Evolutionary conservation across 2,329 filamentous ascomycete species (phyloP).

Genomic region (Fusarium cicatricum): DNA sequence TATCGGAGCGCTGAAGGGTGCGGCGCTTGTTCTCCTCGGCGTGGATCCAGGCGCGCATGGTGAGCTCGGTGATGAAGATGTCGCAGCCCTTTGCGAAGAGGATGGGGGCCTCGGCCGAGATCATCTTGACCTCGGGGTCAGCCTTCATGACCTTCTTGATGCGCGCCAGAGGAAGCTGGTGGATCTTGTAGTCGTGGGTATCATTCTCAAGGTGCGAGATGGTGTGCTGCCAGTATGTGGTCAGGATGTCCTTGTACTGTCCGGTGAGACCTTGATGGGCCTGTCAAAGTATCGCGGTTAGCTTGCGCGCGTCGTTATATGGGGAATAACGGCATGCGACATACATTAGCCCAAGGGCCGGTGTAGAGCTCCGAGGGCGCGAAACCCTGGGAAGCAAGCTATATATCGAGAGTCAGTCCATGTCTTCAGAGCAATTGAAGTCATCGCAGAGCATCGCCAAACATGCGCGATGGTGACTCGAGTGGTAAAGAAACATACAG

Average conservation of each 20-base stretch:
- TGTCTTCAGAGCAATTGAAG: slow-evolving; percentile 1
- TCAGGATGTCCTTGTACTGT: slow-evolving; percentile 95
- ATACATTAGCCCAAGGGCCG: slow-evolving; percentile 93
- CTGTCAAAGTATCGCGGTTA: slow-evolving; percentile 52
- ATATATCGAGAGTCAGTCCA: slow-evolving; percentile 29
- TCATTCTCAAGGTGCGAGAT: slow-evolving; percentile 95
- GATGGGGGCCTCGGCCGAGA: slow-evolving; percentile 96
- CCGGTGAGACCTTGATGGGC: slow-evolving; percentile 95
- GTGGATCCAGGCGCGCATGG: slow-evolving; percentile 99
- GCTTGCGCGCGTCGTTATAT: neutral
- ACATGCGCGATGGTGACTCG: neutral
- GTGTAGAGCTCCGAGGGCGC: slow-evolving; percentile 94
- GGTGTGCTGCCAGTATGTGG: slow-evolving; percentile 99
- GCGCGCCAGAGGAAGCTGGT: slow-evolving; percentile 93
- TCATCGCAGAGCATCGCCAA: neutral
- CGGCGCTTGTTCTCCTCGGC: slow-evolving; percentile 98
- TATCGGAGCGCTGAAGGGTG: slow-evolving; percentile 94
- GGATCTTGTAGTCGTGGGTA: slow-evolving; percentile 97
- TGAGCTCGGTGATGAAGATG: slow-evolving; percentile 98
- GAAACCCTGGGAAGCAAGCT: slow-evolving; percentile 88
- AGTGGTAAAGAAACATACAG: slow-evolving; percentile 45
- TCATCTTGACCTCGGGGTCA: slow-evolving; percentile 99
- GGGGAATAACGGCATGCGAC: slow-evolving; percentile 41
- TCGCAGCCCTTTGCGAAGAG: slow-evolving; percentile 98
- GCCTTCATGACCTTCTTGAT: slow-evolving; percentile 99